Evolutionary conservation across 2,329 filamentous ascomycete genomes (phyloP).

Genomic region (Xylaria sp.): DNA sequence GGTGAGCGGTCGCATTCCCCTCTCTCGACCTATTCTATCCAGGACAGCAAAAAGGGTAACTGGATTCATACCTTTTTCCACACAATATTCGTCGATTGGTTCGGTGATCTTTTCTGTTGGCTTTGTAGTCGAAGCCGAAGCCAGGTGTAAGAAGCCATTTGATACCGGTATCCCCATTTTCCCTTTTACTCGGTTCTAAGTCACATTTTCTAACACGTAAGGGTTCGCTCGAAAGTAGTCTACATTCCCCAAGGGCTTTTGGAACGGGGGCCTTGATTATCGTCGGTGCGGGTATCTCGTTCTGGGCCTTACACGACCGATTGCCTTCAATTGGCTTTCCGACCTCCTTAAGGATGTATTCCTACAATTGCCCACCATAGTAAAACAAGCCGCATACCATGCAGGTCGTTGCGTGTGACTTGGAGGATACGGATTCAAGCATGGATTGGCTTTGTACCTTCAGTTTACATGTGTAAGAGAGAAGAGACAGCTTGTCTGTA

Average conservation of each 20-base stretch:
- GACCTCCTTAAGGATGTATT: neutral
- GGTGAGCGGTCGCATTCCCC: constrained; percentile 34
- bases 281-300: constrained; percentile 26
- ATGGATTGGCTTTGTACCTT: neutral
- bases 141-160: constrained; percentile 46
- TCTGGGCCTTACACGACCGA: constrained; percentile 28
- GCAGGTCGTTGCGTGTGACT: neutral
- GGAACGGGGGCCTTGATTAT: constrained; percentile 25
- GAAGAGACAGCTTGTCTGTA: neutral
- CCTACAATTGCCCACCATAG: neutral
- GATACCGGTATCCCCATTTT: neutral
- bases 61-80: constrained; percentile 52
- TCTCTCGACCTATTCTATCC: constrained; percentile 27
- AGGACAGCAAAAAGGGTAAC: constrained; percentile 17
- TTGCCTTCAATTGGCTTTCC: constrained; percentile 17
- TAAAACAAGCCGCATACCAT: neutral
- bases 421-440: neutral
- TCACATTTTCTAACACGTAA: neutral
- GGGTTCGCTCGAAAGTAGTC: constrained; percentile 23
- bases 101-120: constrained; percentile 51
- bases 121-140: constrained; percentile 46
- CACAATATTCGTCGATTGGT: constrained; percentile 53
- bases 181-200: neutral
- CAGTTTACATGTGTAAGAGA: neutral
- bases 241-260: neutral